Conservation (phyloP, 1,284 basidiomycete genomes). For the Pyrrhoderma lamaoense region DNA sequence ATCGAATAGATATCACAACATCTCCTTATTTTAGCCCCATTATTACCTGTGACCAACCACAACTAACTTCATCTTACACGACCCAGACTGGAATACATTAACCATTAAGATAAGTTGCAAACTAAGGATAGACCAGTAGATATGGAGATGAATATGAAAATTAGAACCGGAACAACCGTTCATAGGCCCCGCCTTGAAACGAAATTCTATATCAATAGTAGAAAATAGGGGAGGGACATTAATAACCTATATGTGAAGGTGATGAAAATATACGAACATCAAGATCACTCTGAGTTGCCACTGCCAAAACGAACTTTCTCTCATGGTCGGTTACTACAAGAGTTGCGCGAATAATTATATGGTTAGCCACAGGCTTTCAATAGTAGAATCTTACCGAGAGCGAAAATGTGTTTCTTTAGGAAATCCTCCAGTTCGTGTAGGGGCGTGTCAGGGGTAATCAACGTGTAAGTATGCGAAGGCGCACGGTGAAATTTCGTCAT, state of each 20-base stretch:
- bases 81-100: background rate
- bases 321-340: slow-evolving; percentile 68
- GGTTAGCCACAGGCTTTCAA: slow-evolving; percentile 1
- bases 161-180: background rate
- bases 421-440: slow-evolving; percentile 74
- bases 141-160: background rate
- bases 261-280: slow-evolving; percentile 39
- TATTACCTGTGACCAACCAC: background rate
- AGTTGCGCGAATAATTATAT: background rate
- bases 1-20: no score
- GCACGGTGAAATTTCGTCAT: slow-evolving; percentile 74
- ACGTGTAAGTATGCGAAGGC: slow-evolving; percentile 60
- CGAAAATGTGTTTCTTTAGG: slow-evolving; percentile 64
- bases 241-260: slow-evolving; percentile 9
- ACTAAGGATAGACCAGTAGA: no score
- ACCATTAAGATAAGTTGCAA: no score
- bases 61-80: background rate
- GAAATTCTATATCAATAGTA: slow-evolving; percentile 20
- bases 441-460: slow-evolving; percentile 74
- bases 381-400: slow-evolving; percentile 45
- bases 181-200: slow-evolving; percentile 21
- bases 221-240: background rate
- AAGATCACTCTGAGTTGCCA: slow-evolving; percentile 76
- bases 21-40: no score
- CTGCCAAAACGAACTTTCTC: slow-evolving; percentile 80